Base-by-base conservation (phyloP, 2,329 filamentous ascomycete species). In the Aureobasidium mangrovei region DNA sequence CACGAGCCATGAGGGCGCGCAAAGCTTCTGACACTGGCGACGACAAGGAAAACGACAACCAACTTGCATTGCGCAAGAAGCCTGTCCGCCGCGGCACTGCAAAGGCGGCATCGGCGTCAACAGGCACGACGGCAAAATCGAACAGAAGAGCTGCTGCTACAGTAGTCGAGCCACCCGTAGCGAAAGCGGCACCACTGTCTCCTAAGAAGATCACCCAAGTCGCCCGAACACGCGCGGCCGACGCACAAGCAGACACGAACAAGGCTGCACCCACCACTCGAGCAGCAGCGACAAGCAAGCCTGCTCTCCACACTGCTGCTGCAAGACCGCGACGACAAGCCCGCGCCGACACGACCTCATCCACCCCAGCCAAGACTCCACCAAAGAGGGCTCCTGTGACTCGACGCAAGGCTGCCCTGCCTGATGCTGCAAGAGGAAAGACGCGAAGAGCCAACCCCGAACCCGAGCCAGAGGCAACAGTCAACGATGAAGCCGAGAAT, bases 181-280 rank as follows among this genome's bases (percentile, higher is more conserved):
- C 26, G 6, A 48, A 55, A 46, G 57, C 60, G 24, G 29, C 56
- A 38, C 63, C 67, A 18, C 59, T 69, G 12, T 68, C 65, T 29
- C 64, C 67, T 4, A 68, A 68, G 60, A 69, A 69, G 61, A 64
- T 66, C 57, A 67, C 65, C 5, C 66, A 69, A 55, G 61, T 68
- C 10, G 59, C 62, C 6, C 63, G 58, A 46, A 55, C 56, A 33
- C 55, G 56, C n/a, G 31, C 39, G 12, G 31, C 26, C 8, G 10
- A 40, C 7, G 26, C 27, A 4, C 31, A 40, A 42, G n/a, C 47
- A 31, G 7, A 58, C 57, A 31, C 57, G 41, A 7, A 42, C 5
- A 42, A 26, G 40, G 35, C 40, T 9, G 31, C 39, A n/a, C 29
- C 58, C 54, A 39, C 33, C 35, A 18, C 47, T 9, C 29, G 7